Conservation (phyloP, 2,329 filamentous ascomycete species). For the Colletotrichum costaricense region DNA sequence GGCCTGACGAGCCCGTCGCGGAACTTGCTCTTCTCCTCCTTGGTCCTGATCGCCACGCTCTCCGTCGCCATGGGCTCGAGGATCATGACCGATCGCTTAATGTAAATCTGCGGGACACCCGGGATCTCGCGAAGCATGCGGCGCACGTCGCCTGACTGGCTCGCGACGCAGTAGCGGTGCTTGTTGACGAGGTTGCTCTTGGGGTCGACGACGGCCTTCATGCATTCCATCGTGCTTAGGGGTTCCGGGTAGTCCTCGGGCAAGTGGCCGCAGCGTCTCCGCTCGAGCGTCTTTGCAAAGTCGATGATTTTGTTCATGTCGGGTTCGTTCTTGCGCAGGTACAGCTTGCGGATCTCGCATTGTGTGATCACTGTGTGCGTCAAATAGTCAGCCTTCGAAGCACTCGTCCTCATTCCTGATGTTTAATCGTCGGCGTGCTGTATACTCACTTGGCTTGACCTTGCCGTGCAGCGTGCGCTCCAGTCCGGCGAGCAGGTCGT, state of each 20-base stretch:
- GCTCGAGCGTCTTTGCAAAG: slow-evolving; percentile 76
- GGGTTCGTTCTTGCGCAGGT: slow-evolving; percentile 68
- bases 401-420: not conserved
- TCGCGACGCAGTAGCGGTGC: slow-evolving; percentile 82
- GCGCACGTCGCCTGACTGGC: slow-evolving; percentile 75
- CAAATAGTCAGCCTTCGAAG: not conserved
- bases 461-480: slow-evolving; percentile 88
- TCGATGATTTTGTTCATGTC: slow-evolving; percentile 72
- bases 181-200: slow-evolving; percentile 79
- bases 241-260: slow-evolving; percentile 78
- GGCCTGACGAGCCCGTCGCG: slow-evolving; percentile 72
- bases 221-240: slow-evolving; percentile 75
- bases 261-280: slow-evolving; percentile 82
- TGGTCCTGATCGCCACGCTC: slow-evolving; percentile 71
- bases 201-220: slow-evolving; percentile 81
- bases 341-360: slow-evolving; percentile 84
- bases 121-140: slow-evolving; percentile 72
- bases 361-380: slow-evolving; percentile 75
- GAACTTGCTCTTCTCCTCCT: slow-evolving; percentile 81
- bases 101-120: slow-evolving; percentile 82
- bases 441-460: slow-evolving; percentile 79
- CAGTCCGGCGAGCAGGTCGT: slow-evolving; percentile 83
- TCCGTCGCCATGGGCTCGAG: slow-evolving; percentile 78
- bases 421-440: not conserved
- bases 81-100: slow-evolving; percentile 80